Evolutionary conservation across 2,329 filamentous ascomycete species (phyloP).

Genomic region (Acrodontium crateriforme): DNA sequence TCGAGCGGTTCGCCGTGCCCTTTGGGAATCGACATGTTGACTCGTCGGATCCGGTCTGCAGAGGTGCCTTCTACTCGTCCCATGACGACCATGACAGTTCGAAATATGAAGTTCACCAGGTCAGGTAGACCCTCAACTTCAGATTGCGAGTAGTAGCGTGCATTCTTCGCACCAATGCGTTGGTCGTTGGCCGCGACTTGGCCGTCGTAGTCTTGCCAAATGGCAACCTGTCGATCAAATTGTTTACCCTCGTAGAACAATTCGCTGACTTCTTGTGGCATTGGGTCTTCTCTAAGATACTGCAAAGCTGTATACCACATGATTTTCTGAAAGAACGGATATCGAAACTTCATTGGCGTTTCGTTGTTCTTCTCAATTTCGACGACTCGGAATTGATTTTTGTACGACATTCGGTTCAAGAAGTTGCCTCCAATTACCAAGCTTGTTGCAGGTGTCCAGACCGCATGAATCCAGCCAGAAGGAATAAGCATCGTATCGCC

Average conservation of each 20-base stretch:
- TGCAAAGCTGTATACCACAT: constrained; percentile 54
- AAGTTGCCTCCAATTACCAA: constrained; percentile 61
- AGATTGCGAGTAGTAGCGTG: constrained; percentile 48
- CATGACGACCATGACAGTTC: constrained; percentile 47
- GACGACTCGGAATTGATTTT: constrained; percentile 51
- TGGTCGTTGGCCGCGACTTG: constrained; percentile 37
- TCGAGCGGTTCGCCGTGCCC: constrained; percentile 47
- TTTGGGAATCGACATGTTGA: constrained; percentile 50
- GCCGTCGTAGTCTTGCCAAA: constrained; percentile 44
- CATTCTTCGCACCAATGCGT: constrained; percentile 35
- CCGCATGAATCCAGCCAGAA: constrained; percentile 58
- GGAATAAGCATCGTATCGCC: constrained; percentile 60
- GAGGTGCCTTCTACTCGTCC: constrained; percentile 49
- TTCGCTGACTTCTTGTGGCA: constrained; percentile 43
- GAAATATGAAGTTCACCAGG: constrained; percentile 46
- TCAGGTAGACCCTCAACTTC: constrained; percentile 48
- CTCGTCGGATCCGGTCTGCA: constrained; percentile 43
- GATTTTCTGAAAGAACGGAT: constrained; percentile 55
- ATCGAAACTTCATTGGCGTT: constrained; percentile 50
- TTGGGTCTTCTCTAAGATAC: constrained; percentile 49
- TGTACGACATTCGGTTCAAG: constrained; percentile 49
- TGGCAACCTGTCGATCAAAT: constrained; percentile 41
- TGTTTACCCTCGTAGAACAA: constrained; percentile 41
- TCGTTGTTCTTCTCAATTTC: constrained; percentile 56
- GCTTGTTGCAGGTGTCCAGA: constrained; percentile 57